Percentiles rank a stretch among this genome's conserved stretches.
Conservation (phyloP, 345 rosid species). For the Clausena lansium region DNA sequence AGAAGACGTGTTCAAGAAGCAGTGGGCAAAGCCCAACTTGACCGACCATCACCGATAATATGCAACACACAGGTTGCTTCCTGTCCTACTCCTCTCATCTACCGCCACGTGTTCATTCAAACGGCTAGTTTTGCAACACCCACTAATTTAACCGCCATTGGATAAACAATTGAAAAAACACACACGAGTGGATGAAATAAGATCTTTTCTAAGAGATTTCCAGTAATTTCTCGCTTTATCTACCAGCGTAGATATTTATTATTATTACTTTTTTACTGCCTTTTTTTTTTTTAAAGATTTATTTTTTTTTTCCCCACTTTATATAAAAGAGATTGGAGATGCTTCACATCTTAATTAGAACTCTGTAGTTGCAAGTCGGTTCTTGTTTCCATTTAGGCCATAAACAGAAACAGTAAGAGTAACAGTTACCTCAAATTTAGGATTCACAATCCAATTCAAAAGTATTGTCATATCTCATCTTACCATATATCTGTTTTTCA, state of each 20-base stretch:
- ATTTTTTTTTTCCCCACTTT: not conserved
- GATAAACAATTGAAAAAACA: constrained; percentile 11
- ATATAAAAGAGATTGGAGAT: constrained; percentile 3
- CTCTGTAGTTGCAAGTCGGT: constrained; percentile 6
- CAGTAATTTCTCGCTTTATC: constrained; percentile 21
- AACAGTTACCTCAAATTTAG: constrained; percentile 16
- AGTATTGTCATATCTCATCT: not conserved
- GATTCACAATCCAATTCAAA: constrained; percentile 16
- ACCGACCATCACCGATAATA: constrained; percentile 38
- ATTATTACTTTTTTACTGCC: not conserved
- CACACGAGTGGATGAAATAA: not conserved
- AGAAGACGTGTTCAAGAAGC: constrained; percentile 9
- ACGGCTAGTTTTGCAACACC: constrained; percentile 35
- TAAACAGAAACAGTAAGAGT: not conserved
- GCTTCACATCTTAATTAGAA: not conserved
- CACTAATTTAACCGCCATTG: constrained; percentile 30
- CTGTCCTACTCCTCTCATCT: not conserved
- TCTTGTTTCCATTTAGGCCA: constrained; percentile 21
- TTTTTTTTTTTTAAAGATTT: not conserved
- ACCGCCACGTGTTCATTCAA: constrained; percentile 41
- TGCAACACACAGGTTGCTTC: constrained; percentile 21
- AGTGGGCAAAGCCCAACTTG: constrained; percentile 38
- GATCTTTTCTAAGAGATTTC: constrained; percentile 9
- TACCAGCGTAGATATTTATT: constrained; percentile 24
- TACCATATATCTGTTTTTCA: constrained; percentile 11